phyloP scores from a whole-genome alignment of 331 rosid genomes.

The Quercus phellos region DNA sequence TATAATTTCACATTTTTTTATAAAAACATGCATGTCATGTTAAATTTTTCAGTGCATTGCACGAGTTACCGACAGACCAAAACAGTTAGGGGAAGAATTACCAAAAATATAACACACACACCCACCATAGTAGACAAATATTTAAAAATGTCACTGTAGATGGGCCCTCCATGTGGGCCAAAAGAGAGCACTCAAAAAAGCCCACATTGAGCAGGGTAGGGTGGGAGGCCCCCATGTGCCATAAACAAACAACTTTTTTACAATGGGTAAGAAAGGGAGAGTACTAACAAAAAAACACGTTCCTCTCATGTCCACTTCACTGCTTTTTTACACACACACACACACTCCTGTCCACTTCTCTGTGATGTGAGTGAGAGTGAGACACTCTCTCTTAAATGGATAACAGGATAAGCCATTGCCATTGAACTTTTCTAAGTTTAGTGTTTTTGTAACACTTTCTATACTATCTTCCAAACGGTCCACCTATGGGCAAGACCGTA shows the following conservation, averaged over 20 bases:
- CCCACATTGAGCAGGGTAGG: constrained; percentile 43
- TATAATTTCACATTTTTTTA: too few species aligned
- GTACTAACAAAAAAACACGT: constrained; percentile 33
- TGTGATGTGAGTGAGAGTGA: constrained; percentile 39
- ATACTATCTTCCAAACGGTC: constrained; percentile 31
- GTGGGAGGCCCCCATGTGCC: constrained; percentile 59
- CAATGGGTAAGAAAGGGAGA: constrained; percentile 31
- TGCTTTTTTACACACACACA: constrained; percentile 13
- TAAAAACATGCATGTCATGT: too few species aligned
- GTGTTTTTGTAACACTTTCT: constrained; percentile 29
- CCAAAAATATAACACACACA: constrained; percentile 1
- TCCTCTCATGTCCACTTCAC: constrained; percentile 50
- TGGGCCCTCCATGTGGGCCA: constrained; percentile 60
- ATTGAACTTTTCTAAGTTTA: constrained; percentile 15
- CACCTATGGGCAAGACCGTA: constrained; percentile 34
- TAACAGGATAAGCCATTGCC: constrained; percentile 67
- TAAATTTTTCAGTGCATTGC: too few species aligned
- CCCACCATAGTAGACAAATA: constrained; percentile 15
- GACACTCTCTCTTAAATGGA: constrained; percentile 26
- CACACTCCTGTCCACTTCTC: constrained; percentile 43
- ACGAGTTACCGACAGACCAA: background rate
- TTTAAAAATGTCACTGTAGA: constrained; percentile 7
- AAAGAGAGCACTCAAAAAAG: constrained; percentile 43
- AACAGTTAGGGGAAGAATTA: constrained; percentile 9
- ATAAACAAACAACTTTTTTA: constrained; percentile 41